These are phyloP conservation scores for Pleurotus eryngii DNA, from an alignment of 768 basidiomycete species.

Conservation along the genomic window DNA sequence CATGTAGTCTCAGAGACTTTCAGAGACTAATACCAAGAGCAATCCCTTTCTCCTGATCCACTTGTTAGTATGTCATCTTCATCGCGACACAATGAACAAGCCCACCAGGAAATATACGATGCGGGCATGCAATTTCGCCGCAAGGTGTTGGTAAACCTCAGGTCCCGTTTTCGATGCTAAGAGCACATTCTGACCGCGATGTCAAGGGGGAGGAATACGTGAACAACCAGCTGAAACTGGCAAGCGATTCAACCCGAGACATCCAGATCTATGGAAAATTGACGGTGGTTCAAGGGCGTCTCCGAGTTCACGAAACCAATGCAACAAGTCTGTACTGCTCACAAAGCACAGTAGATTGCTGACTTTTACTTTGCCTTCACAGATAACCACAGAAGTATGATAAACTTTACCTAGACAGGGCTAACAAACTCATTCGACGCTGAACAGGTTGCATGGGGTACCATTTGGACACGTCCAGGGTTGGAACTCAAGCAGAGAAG, in stretches of 20 bases:
- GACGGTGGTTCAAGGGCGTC: constrained; percentile 20
- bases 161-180: neutral
- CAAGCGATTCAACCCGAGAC: neutral
- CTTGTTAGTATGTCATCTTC: constrained; percentile 17
- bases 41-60: neutral
- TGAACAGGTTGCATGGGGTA: constrained; percentile 41
- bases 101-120: constrained; percentile 39
- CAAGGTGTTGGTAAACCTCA: constrained; percentile 35
- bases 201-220: constrained; percentile 41
- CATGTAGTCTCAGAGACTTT: neutral
- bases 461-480: constrained; percentile 44
- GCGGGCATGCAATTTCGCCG: constrained; percentile 38
- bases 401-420: neutral
- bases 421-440: neutral
- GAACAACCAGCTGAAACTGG: constrained; percentile 35
- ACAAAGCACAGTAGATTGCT: neutral
- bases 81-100: constrained; percentile 25
- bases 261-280: neutral
- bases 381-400: constrained; percentile 37
- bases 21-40: neutral
- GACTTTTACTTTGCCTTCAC: neutral
- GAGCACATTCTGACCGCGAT: neutral
- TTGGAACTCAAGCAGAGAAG: constrained; percentile 44
- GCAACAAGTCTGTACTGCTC: constrained; percentile 29
- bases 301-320: constrained; percentile 47